These are phyloP conservation scores for Baorangia bicolor DNA, from an alignment of 768 basidiomycete genomes.

Conservation along the genomic window DNA sequence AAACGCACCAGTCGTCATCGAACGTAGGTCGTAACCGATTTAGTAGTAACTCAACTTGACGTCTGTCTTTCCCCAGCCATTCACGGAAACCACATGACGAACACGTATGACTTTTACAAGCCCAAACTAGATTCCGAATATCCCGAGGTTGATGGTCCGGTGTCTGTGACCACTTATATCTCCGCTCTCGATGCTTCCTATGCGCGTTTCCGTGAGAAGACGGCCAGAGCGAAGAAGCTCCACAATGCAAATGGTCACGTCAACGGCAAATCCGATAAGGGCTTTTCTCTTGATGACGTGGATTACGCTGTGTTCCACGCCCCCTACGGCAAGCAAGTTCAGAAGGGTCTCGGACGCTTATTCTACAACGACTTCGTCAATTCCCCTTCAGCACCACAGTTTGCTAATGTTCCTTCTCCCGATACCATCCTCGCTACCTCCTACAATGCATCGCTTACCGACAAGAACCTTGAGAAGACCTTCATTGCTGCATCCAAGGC, in stretches of 20 bases:
- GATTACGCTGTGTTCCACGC: slow-evolving; percentile 97
- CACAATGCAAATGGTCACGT: slow-evolving; percentile 35
- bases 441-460: slow-evolving; percentile 75
- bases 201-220: slow-evolving; percentile 78
- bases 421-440: slow-evolving; percentile 67
- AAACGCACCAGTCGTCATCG: slow-evolving; percentile 90
- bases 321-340: slow-evolving; percentile 98
- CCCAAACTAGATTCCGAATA: slow-evolving; percentile 93
- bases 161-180: slow-evolving; percentile 93
- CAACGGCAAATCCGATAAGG: slow-evolving; percentile 31
- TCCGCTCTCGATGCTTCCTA: slow-evolving; percentile 92
- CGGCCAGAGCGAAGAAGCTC: slow-evolving; percentile 60
- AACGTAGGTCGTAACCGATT: slow-evolving; percentile 63
- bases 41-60: slow-evolving; percentile 5
- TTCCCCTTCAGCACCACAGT: slow-evolving; percentile 66
- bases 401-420: slow-evolving; percentile 67
- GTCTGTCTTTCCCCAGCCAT: slow-evolving; percentile 55
- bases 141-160: slow-evolving; percentile 96
- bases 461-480: slow-evolving; percentile 94
- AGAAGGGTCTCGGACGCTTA: slow-evolving; percentile 94
- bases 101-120: slow-evolving; percentile 99
- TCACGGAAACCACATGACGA: slow-evolving; percentile 96
- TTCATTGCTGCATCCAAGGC: slow-evolving; percentile 81
- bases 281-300: slow-evolving; percentile 76
- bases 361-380: slow-evolving; percentile 90